Percentiles rank a stretch among this genome's conserved stretches.
These are phyloP conservation scores for Exsudoporus frostii DNA, from an alignment of 768 basidiomycete species.

Conservation along the genomic window DNA sequence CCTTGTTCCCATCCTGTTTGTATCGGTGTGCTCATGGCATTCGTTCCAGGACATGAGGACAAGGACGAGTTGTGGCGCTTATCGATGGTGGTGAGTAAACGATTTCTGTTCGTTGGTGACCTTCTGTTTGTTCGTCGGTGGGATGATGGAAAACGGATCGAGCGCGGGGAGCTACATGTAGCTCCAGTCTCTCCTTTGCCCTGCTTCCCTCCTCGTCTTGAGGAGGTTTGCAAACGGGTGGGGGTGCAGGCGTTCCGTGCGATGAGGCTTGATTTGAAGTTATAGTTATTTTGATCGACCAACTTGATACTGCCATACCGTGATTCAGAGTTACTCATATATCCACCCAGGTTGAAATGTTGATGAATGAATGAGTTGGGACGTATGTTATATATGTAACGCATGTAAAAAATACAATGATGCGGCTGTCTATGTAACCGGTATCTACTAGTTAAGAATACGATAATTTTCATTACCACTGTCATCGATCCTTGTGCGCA, in stretches of 20 bases:
- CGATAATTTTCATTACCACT: neutral
- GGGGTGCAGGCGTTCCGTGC: conserved; percentile 23
- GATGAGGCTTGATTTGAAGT: conserved; percentile 19
- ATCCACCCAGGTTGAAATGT: conserved; percentile 1
- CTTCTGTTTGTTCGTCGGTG: conserved; percentile 12
- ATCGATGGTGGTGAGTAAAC: conserved; percentile 5
- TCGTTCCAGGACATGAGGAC: conserved; percentile 3
- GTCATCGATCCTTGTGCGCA: neutral
- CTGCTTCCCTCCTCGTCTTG: conserved; percentile 27
- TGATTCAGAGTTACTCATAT: conserved; percentile 5
- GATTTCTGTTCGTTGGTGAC: neutral
- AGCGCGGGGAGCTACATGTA: conserved; percentile 22
- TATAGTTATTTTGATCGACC: conserved; percentile 34
- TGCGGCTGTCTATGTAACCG: conserved; percentile 2
- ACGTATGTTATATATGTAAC: conserved; percentile 3
- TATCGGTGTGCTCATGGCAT: conserved; percentile 5
- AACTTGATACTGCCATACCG: neutral
- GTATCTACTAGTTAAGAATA: conserved; percentile 4
- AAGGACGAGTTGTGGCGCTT: neutral
- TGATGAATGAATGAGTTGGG: conserved; percentile 6
- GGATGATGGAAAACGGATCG: conserved; percentile 27
- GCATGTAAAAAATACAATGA: conserved; percentile 8
- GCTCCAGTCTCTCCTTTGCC: conserved; percentile 24
- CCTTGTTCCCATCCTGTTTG: neutral
- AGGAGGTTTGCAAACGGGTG: conserved; percentile 23